These are phyloP conservation scores for Termitomyces sp. DNA, from an alignment of 768 basidiomycete genomes.

Conservation along the genomic window DNA sequence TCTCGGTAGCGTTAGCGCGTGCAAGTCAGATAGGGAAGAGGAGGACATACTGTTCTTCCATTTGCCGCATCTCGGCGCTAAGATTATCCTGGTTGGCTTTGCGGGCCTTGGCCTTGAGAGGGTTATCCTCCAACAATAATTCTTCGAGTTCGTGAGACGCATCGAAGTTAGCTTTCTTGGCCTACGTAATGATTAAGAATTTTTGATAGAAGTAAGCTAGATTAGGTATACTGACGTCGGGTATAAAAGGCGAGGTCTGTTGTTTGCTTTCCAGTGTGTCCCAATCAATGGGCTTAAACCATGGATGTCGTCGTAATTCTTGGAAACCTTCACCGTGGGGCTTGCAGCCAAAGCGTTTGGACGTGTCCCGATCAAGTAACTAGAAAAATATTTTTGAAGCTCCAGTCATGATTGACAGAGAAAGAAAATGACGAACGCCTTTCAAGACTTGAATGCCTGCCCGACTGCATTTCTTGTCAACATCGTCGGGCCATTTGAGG, in stretches of 20 bases:
- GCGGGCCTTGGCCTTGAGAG: constrained; percentile 89
- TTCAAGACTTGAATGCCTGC: constrained; percentile 75
- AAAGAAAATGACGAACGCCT: constrained; percentile 50
- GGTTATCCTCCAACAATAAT: constrained; percentile 92
- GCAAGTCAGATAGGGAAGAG: constrained; percentile 6
- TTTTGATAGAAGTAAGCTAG: background rate
- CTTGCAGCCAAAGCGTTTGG: constrained; percentile 79
- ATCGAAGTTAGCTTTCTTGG: constrained; percentile 99
- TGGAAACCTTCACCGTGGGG: constrained; percentile 74
- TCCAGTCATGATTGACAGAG: background rate
- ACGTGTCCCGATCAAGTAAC: constrained; percentile 85
- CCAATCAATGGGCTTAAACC: constrained; percentile 93
- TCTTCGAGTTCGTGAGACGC: constrained; percentile 98
- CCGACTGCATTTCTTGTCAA: constrained; percentile 70
- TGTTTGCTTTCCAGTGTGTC: constrained; percentile 73
- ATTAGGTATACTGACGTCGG: constrained; percentile 58
- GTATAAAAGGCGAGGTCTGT: constrained; percentile 77
- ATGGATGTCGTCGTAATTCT: constrained; percentile 74
- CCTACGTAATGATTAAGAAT: constrained; percentile 37
- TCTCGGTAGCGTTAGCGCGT: constrained; percentile 31
- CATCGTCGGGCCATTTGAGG: constrained; percentile 88
- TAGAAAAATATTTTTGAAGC: constrained; percentile 25
- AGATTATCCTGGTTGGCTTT: constrained; percentile 88
- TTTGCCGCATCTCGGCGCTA: constrained; percentile 89
- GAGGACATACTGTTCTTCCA: constrained; percentile 89